phyloP scores from a whole-genome alignment of 345 rosid species.

The Punica granatum region DNA sequence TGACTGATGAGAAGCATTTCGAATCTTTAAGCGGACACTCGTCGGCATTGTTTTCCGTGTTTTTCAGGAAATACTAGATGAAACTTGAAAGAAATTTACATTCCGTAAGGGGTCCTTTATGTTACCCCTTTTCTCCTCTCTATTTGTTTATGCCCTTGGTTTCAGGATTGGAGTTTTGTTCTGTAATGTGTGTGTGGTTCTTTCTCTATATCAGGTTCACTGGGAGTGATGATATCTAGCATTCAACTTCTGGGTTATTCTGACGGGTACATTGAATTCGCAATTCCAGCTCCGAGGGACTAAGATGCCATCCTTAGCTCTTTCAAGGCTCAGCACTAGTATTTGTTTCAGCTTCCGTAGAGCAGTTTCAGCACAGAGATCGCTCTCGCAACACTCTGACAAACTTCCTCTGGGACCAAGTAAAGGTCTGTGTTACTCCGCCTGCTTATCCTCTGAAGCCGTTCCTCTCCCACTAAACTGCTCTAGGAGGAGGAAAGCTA shows the following conservation, averaged over 20 bases:
- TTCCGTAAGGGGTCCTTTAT: neutral
- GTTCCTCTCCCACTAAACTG: conserved; percentile 14
- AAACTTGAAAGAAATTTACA: neutral
- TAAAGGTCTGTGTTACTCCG: conserved; percentile 14
- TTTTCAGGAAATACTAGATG: neutral
- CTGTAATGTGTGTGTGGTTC: neutral
- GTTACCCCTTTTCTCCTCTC: neutral
- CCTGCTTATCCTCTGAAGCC: conserved; percentile 15
- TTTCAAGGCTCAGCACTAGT: conserved; percentile 8
- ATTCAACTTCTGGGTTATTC: neutral
- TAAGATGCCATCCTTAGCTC: conserved; percentile 14
- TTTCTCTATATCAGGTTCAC: neutral
- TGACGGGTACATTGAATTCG: neutral
- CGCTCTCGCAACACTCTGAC: neutral
- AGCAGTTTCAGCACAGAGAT: conserved; percentile 2
- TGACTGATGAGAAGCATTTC: neutral
- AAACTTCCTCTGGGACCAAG: conserved; percentile 5
- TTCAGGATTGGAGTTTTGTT: neutral
- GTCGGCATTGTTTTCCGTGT: neutral
- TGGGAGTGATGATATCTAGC: conserved; percentile 1
- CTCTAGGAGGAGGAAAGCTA: conserved; percentile 22
- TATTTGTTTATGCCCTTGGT: neutral
- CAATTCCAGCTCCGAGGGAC: conserved; percentile 1
- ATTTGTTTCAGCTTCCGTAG: conserved; percentile 7
- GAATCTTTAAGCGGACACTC: neutral